Evolutionary conservation across 257 asterid species (phyloP).

Genomic region (Solanum tacnaense): DNA sequence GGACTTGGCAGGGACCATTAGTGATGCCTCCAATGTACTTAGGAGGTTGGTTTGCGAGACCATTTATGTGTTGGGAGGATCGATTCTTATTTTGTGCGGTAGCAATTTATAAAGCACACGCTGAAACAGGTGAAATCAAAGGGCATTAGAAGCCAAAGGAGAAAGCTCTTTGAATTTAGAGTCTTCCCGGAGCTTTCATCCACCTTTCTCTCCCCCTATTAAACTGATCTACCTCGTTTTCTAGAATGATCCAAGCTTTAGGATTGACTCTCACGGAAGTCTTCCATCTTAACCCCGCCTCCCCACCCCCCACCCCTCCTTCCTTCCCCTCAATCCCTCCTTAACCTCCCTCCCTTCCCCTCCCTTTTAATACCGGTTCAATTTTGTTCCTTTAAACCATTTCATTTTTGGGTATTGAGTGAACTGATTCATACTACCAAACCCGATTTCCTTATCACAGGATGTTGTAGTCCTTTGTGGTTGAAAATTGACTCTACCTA

Average conservation of each 20-base stretch:
- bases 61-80: not conserved
- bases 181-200: not conserved
- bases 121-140: not conserved
- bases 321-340: not conserved
- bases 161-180: not conserved
- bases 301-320: not conserved
- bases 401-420: not conserved
- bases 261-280: not conserved
- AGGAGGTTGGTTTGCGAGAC: not conserved
- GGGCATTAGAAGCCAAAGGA: not conserved
- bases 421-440: not conserved
- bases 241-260: not conserved
- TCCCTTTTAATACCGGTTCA: not conserved
- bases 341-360: not conserved
- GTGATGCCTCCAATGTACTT: not conserved
- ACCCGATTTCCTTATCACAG: not conserved
- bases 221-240: not conserved
- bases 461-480: not conserved
- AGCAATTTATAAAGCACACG: not conserved
- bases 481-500: not conserved
- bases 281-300: not conserved
- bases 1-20: not conserved
- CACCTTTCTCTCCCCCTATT: not conserved
- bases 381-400: not conserved
- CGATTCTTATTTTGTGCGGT: not conserved